Conservation (phyloP, 73 alveolate genomes). For the Tetrahymena thermophila region DNA sequence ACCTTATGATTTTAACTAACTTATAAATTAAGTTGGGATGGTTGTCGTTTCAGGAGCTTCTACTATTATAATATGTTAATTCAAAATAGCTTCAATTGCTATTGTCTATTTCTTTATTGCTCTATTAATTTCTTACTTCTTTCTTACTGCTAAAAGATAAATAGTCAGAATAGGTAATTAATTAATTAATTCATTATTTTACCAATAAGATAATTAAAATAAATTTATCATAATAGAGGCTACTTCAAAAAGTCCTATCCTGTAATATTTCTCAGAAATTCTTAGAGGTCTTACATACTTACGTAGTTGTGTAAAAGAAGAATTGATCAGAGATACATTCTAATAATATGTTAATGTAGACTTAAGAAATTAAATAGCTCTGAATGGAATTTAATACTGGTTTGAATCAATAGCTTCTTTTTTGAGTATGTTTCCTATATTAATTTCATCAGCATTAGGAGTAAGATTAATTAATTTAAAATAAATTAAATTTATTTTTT, state of each 20-base stretch:
- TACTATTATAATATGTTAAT: not conserved
- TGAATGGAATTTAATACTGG: slow-evolving; percentile 18
- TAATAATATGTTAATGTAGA: slow-evolving; percentile 7
- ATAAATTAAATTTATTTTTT: not conserved
- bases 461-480: not conserved
- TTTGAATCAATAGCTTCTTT: not conserved
- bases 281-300: slow-evolving; percentile 9
- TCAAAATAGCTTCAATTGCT: not conserved
- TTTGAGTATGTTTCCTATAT: not conserved
- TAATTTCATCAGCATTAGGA: not conserved
- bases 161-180: slow-evolving; percentile 13
- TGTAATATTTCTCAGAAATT: not conserved
- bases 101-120: not conserved
- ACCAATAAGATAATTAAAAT: not conserved
- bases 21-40: not conserved
- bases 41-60: not conserved
- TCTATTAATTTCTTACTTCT: not conserved
- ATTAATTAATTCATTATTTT: not conserved
- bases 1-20: not conserved
- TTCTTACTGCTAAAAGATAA: slow-evolving; percentile 3
- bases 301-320: not conserved
- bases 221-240: not conserved
- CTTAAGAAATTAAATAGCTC: slow-evolving; percentile 16
- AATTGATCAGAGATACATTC: not conserved
- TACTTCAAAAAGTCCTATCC: slow-evolving; percentile 6